Percentiles rank a stretch among this genome's conserved stretches.
Conservation (phyloP, 345 rosid species). For the Arabidopsis arenosa region DNA sequence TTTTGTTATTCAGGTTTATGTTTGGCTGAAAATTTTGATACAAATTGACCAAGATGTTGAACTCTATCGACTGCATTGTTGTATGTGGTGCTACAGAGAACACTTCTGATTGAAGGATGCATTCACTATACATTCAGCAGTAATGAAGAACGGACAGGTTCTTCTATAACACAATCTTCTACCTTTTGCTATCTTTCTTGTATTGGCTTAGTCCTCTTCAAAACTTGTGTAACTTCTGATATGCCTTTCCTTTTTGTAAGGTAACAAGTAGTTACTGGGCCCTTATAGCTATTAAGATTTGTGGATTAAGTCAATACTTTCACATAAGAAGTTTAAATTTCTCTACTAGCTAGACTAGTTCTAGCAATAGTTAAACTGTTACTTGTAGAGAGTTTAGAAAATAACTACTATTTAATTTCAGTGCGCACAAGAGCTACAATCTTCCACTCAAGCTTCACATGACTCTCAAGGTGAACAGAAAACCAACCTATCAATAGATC, state of each 20-base stretch:
- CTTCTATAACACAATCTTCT: constrained; percentile 7
- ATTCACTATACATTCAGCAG: constrained; percentile 27
- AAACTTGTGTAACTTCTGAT: neutral
- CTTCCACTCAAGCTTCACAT: constrained; percentile 73
- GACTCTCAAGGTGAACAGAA: constrained; percentile 83
- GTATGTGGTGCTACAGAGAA: constrained; percentile 16
- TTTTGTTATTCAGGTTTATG: constrained; percentile 33
- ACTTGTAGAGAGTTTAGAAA: neutral
- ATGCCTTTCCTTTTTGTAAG: neutral
- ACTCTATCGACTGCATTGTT: constrained; percentile 28
- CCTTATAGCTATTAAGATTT: neutral
- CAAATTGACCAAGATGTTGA: constrained; percentile 5
- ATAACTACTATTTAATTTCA: constrained; percentile 36
- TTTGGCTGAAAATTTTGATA: constrained; percentile 1
- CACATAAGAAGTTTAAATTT: neutral
- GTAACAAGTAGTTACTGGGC: neutral
- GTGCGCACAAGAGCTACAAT: constrained; percentile 71
- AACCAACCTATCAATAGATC: constrained; percentile 66
- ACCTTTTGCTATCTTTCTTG: constrained; percentile 8
- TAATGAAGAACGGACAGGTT: constrained; percentile 49
- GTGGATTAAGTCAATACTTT: constrained; percentile 17
- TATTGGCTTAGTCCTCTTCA: neutral
- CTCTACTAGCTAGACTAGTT: constrained; percentile 8
- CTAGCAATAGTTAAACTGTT: neutral
- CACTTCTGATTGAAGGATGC: constrained; percentile 28